A percentile compares a stretch with the other conserved stretches of the same genome.
phyloP scores from a whole-genome alignment of 192 early-diverging fungal genomes.

The Spinellus fusiger region DNA sequence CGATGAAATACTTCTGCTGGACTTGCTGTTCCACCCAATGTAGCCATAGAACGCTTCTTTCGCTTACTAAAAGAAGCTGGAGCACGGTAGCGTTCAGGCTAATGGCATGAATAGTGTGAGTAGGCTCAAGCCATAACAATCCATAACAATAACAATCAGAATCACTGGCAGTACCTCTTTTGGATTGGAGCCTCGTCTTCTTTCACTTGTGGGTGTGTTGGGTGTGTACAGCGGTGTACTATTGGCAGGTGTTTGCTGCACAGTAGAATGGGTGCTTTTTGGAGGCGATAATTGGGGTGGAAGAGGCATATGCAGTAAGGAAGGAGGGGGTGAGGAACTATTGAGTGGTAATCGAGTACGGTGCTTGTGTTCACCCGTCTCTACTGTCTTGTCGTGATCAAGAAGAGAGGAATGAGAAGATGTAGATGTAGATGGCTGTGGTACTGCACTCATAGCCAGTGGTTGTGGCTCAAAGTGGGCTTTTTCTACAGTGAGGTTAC shows the following conservation, averaged over 20 bases:
- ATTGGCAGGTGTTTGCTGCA: no score
- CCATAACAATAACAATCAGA: no score
- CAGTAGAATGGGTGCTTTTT: no score
- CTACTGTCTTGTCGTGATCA: background rate
- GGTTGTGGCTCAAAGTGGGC: constrained; percentile 24
- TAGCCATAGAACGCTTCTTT: background rate
- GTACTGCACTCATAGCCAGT: background rate
- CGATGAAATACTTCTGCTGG: constrained; percentile 32
- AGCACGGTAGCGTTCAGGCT: background rate
- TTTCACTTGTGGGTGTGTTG: background rate
- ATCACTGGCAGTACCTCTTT: no score
- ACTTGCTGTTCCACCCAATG: constrained; percentile 13
- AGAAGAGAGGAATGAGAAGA: background rate
- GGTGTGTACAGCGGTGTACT: background rate
- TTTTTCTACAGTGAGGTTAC: constrained; percentile 29
- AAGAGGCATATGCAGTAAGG: no score
- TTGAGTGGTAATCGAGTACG: no score
- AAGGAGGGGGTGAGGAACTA: no score
- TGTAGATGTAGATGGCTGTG: background rate
- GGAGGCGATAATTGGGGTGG: no score
- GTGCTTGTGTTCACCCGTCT: no score
- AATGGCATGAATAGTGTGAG: no score
- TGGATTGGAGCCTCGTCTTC: background rate
- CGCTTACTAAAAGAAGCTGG: background rate
- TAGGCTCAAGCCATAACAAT: no score